Evolutionary conservation across 2,329 filamentous ascomycete genomes (phyloP).

Genomic region (Pseudogymnoascus sp.): DNA sequence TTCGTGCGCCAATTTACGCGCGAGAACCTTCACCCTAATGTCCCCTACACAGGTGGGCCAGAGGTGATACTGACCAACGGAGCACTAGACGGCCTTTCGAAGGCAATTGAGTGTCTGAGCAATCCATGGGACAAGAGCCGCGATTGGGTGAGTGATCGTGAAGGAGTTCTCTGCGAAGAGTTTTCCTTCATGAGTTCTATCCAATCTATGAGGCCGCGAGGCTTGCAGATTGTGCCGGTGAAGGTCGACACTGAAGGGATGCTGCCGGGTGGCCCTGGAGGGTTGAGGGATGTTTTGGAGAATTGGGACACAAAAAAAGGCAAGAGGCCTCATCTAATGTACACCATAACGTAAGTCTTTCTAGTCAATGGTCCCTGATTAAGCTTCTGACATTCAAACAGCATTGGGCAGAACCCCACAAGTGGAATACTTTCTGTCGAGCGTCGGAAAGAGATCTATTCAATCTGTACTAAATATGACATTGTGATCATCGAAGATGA

Average conservation of each 20-base stretch:
- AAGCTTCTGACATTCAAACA: conserved; percentile 26
- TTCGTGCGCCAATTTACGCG: conserved; percentile 74
- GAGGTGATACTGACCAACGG: conserved; percentile 75
- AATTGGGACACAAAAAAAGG: conserved; percentile 74
- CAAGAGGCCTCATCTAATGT: conserved; percentile 72
- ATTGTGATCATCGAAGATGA: conserved; percentile 90
- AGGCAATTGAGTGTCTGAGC: conserved; percentile 65
- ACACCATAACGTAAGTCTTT: conserved; percentile 71
- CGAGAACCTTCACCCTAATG: conserved; percentile 68
- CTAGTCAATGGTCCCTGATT: conserved; percentile 1
- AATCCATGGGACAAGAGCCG: conserved; percentile 65
- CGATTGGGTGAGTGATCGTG: conserved; percentile 58
- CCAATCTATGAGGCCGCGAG: conserved; percentile 50
- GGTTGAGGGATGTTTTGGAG: conserved; percentile 66
- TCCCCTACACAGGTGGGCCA: conserved; percentile 68
- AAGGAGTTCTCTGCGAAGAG: conserved; percentile 70
- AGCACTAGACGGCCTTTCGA: conserved; percentile 76
- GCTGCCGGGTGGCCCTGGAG: conserved; percentile 61
- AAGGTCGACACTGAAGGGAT: conserved; percentile 74
- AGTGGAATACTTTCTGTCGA: conserved; percentile 64
- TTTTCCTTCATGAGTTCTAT: conserved; percentile 76
- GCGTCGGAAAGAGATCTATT: conserved; percentile 71
- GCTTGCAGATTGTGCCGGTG: conserved; percentile 61
- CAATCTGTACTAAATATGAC: conserved; percentile 72
- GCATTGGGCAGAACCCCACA: conserved; percentile 86